These are phyloP conservation scores for Eucalyptus polyanthemos DNA, from an alignment of 345 rosid genomes.

Conservation along the genomic window DNA sequence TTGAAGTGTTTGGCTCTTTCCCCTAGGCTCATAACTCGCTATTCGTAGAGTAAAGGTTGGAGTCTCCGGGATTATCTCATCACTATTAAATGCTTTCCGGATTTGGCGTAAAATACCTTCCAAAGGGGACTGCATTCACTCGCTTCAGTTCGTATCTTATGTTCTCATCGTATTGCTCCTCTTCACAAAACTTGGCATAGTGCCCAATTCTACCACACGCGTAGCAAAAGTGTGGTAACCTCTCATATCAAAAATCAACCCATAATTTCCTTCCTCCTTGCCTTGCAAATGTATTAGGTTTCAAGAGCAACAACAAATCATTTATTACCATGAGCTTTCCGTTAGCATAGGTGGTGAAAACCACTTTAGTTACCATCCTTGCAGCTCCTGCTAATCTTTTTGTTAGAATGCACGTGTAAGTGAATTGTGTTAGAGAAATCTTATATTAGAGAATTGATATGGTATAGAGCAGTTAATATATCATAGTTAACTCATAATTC, in stretches of 20 bases:
- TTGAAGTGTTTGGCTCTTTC: neutral
- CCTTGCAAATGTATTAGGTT: too few relatives aligned
- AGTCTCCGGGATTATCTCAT: too few relatives aligned
- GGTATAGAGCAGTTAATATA: rapidly evolving
- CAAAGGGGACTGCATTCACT: neutral
- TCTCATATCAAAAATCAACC: neutral
- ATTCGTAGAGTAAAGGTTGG: too few relatives aligned
- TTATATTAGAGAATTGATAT: too few relatives aligned
- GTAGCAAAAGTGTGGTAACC: neutral
- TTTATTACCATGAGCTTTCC: too few relatives aligned
- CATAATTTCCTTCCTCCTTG: neutral
- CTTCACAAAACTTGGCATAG: neutral
- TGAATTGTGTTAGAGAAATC: too few relatives aligned
- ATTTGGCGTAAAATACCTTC: neutral
- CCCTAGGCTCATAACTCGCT: neutral
- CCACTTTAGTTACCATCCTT: too few relatives aligned
- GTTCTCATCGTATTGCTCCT: neutral
- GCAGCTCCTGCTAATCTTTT: rapidly evolving
- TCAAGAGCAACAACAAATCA: rapidly evolving
- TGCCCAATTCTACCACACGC: neutral
- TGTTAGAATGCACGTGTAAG: rapidly evolving
- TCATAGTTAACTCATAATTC: rapidly evolving
- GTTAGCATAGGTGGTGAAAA: too few relatives aligned
- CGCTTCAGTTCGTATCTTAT: neutral
- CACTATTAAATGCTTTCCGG: neutral